A percentile compares a stretch with the other conserved stretches of the same genome.
These are phyloP conservation scores for Sporothrix luriei DNA, from an alignment of 2,329 filamentous ascomycete species.

Conservation along the genomic window DNA sequence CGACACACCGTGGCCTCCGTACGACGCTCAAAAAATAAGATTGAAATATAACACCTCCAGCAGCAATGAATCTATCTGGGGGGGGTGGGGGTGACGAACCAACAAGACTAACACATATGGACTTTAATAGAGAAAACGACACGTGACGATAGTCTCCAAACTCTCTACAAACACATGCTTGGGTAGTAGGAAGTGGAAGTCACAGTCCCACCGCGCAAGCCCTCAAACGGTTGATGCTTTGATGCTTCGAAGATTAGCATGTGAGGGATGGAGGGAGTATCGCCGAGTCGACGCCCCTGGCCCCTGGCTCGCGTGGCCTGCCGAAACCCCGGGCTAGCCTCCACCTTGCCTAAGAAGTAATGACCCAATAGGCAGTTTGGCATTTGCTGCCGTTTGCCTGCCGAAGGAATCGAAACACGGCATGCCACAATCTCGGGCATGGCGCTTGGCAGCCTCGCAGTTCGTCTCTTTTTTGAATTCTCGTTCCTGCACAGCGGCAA, in stretches of 20 bases:
- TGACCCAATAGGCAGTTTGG: not conserved
- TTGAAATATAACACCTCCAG: not conserved
- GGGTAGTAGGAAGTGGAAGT: too few species aligned
- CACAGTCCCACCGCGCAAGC: conserved; percentile 6
- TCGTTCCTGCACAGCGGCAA: not conserved
- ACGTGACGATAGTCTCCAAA: too few species aligned
- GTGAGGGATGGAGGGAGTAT: not conserved
- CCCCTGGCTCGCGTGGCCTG: not conserved
- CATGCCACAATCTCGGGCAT: not conserved
- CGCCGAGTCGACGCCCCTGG: conserved; percentile 5
- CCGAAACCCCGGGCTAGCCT: not conserved
- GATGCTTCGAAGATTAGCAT: not conserved
- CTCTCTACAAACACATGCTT: too few species aligned
- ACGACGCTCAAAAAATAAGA: not conserved
- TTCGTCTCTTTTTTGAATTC: not conserved
- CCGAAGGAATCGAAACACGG: not conserved
- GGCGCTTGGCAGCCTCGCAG: not conserved
- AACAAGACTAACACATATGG: too few species aligned
- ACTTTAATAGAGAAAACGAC: too few species aligned
- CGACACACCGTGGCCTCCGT: not conserved
- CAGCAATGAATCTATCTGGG: too few species aligned
- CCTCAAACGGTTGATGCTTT: not conserved
- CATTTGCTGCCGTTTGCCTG: not conserved
- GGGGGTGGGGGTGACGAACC: too few species aligned
- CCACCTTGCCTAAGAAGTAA: not conserved